These are phyloP conservation scores for Musa itinerans DNA, from an alignment of 176 grass and related monocot species.

Conservation along the genomic window DNA sequence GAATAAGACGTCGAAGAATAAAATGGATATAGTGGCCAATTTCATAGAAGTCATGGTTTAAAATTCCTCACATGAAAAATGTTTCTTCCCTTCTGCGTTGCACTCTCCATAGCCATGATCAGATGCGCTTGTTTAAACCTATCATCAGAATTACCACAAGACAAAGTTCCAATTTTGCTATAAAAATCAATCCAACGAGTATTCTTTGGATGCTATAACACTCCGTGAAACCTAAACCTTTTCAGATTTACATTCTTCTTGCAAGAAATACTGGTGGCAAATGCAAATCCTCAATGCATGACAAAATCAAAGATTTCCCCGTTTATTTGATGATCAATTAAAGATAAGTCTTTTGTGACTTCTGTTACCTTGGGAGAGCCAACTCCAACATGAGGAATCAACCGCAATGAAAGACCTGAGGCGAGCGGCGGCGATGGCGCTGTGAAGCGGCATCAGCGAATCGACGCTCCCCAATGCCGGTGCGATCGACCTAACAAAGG, in stretches of 20 bases:
- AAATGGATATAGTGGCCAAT: not conserved
- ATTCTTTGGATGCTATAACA: not conserved
- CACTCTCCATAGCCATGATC: conserved; percentile 38
- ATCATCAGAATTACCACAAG: conserved; percentile 37
- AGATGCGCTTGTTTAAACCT: conserved; percentile 77
- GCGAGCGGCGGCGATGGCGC: conserved; percentile 31
- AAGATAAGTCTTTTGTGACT: not conserved
- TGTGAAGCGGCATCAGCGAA: conserved; percentile 48
- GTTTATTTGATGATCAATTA: not conserved
- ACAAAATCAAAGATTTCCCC: not conserved
- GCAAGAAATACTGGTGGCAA: not conserved
- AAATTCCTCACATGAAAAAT: conserved; percentile 13
- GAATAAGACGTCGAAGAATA: not conserved
- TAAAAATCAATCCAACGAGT: not conserved
- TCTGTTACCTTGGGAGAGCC: conserved; percentile 48
- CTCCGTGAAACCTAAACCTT: not conserved
- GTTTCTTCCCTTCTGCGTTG: conserved; percentile 28
- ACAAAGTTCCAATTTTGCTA: conserved; percentile 14
- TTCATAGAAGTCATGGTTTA: conserved; percentile 15
- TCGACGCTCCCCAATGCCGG: conserved; percentile 15
- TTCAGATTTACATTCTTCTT: not conserved
- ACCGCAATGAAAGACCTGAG: conserved; percentile 48
- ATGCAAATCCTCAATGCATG: not conserved
- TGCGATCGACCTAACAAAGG: not conserved
- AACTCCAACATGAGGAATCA: conserved; percentile 45